phyloP scores from a whole-genome alignment of 441 rosid genomes.

The Croton setiger region DNA sequence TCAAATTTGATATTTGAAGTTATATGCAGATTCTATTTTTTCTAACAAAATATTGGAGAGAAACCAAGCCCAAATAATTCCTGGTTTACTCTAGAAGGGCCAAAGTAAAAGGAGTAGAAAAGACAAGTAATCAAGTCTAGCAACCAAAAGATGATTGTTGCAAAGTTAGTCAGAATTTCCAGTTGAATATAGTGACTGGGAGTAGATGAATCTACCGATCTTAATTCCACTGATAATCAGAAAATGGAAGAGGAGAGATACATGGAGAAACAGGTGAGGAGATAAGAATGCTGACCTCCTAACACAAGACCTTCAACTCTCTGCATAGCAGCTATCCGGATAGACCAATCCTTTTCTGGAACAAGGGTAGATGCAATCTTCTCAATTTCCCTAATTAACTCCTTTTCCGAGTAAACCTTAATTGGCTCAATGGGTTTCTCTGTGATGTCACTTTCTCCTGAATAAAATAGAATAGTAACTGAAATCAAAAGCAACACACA shows the following conservation, averaged over 20 bases:
- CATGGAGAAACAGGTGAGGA: conserved; percentile 5
- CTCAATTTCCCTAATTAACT: conserved; percentile 88
- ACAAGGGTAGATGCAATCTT: conserved; percentile 79
- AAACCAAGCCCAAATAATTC: neutral
- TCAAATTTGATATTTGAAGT: neutral
- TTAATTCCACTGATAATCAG: neutral
- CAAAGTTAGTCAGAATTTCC: too few relatives aligned
- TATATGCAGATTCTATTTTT: neutral
- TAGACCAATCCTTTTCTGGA: conserved; percentile 98
- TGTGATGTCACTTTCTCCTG: conserved; percentile 74
- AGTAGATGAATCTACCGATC: neutral
- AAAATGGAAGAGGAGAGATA: neutral
- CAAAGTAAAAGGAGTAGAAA: too few relatives aligned
- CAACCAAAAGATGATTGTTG: too few relatives aligned
- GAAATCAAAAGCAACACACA: neutral
- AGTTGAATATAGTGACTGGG: too few relatives aligned
- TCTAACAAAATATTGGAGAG: neutral
- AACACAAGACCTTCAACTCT: conserved; percentile 91
- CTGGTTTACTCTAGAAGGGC: too few relatives aligned
- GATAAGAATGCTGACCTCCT: conserved; percentile 57
- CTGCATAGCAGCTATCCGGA: conserved; percentile 97
- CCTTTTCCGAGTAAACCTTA: conserved; percentile 91
- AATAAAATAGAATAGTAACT: conserved; percentile 14
- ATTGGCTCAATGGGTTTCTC: conserved; percentile 80
- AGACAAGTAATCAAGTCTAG: too few relatives aligned